Base-by-base conservation (phyloP, 148 eudicot species). In the Amaranthus palmeri region DNA sequence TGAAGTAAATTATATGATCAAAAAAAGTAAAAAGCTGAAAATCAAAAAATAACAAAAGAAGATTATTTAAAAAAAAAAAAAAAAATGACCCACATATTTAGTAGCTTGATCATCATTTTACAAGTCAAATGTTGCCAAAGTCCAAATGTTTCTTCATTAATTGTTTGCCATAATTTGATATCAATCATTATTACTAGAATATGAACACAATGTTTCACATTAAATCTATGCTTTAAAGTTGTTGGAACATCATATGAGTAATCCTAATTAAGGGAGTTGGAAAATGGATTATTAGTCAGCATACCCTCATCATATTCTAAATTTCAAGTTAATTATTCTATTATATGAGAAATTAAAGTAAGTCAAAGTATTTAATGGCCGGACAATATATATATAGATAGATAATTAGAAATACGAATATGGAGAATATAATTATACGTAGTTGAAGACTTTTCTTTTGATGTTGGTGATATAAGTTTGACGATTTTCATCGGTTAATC, bases 81-180 rank as follows among this genome's bases (percentile, higher is more conserved):
- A 45, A 53, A 53, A 13, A 46, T 75, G 58, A 55, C 64, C 71
- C 70, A 55, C 67, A 61, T 42, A n/a, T 25, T 8, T 0, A 50
- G 55, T 52, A 13, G 10, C 14, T 44, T 54, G 61, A 45, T 64
- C 61, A 64, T 44, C 41, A 61, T 61, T 49, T 11, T 6, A 63
- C 36, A 25, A 72, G 76, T 72, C 76, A 72, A 72, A 71, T 36
- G 47, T 44, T 49, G 40, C 50, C 42, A 70, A 71, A 58, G 65
- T 25, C 52, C 14, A 18, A 56, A 56, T 42, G 51, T 70, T 70
- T 45, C n/a, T 56, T 70, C 64, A 57, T 70, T 17, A 60, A 9
- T 45, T 56, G 36, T 70, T 45, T 43, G 14, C 73, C 47, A 14
- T 65, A 65, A 65, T 44, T 47, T 65, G n/a, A 65, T 65, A 36